phyloP scores from a whole-genome alignment of 805 yeast genomes.

The Metschnikowia dekortorum region DNA sequence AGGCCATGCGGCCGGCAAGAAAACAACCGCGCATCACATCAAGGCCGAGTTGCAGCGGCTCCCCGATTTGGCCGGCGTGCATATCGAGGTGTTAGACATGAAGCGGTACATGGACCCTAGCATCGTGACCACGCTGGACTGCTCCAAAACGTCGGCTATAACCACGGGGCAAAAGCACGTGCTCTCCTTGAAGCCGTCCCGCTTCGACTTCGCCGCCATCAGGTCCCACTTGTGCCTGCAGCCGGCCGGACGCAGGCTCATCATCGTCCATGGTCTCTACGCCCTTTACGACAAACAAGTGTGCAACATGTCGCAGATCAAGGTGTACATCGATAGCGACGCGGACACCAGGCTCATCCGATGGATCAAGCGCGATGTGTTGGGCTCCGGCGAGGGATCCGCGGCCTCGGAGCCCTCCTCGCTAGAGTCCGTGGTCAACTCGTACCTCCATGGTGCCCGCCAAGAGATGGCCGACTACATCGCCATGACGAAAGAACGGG shows the following conservation, averaged over 20 bases:
- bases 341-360: constrained; percentile 81
- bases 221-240: constrained; percentile 21
- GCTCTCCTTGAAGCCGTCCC: constrained; percentile 33
- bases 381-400: neutral
- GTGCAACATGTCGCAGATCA: constrained; percentile 53
- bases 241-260: constrained; percentile 19
- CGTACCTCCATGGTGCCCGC: constrained; percentile 54
- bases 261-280: constrained; percentile 70
- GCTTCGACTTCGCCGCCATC: constrained; percentile 34
- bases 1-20: constrained; percentile 58
- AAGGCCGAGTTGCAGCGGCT: constrained; percentile 21
- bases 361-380: constrained; percentile 54
- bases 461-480: constrained; percentile 66
- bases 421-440: constrained; percentile 37
- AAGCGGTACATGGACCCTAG: constrained; percentile 29
- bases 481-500: constrained; percentile 62
- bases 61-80: constrained; percentile 11
- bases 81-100: constrained; percentile 42
- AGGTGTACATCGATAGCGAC: constrained; percentile 77
- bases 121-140: constrained; percentile 14
- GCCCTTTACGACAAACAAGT: constrained; percentile 64
- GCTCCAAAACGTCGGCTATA: constrained; percentile 24
- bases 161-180: constrained; percentile 21
- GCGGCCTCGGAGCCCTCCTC: neutral
- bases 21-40: constrained; percentile 34